Evolutionary conservation across 352 stramenopile genomes (phyloP), one percentile per base, ranked within the genome.

Genomic region (Nothophytophthora sp.): DNA sequence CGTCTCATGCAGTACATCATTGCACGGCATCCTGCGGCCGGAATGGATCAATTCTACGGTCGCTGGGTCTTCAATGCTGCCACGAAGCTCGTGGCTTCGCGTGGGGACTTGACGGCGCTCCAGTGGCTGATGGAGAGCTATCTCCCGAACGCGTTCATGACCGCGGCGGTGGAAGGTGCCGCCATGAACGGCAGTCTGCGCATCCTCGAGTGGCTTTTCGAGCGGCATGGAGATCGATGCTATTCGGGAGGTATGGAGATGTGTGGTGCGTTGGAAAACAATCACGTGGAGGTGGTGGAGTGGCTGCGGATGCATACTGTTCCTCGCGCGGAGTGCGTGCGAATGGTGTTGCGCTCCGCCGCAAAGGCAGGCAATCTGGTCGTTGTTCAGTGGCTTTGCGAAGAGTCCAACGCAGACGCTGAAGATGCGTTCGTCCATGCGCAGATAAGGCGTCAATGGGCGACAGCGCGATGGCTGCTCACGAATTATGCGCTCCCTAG

Each of bases 201-300:
- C 1, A 23, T 50, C 19, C 29, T 50, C 6, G 29, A 50, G 15
- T 23, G 28, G 19, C 43, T 50, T 12, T 20, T 23, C 23, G 43
- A 50, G 5, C 20, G 32, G 11, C 32, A 50, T n/a, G 22, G 30
- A 29, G 19, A 28, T 15, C 6, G 16, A 4, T 30, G 38, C 2
- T 52, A 42, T 33, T 52, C 32, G 44, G 39, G 44, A 13, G 32
- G 30, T 7, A 22, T 41, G 13, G 43, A 33, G 18, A 50, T 50
- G 43, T 35, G 29, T 15, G 29, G 29, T 15, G 29, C 29, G 5
- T 12, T 35, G 29, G 5, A 55, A 9, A 76, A 76, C 34, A 67
- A 67, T 16, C 68, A 73, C 22, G 27, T 80, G n/a, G 20, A 51
- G 1, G 50, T 73, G 0, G 44, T 83, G 12, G 20, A 73, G 36